Evolutionary conservation across 371 early-diverging fungal genomes (phyloP).

Genomic region (Coemansia sp.): DNA sequence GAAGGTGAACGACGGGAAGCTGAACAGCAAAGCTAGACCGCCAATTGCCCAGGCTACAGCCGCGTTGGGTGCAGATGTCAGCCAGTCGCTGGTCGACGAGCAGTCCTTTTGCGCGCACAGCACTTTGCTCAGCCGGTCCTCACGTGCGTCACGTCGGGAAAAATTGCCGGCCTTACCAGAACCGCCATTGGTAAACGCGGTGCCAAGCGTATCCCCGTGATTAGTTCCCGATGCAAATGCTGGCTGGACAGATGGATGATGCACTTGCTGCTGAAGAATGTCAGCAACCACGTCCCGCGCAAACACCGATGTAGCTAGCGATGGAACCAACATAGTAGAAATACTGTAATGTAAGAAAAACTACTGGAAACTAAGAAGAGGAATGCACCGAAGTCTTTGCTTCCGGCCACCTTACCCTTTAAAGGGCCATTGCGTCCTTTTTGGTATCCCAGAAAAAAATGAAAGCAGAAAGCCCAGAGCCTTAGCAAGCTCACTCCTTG

Average conservation of each 20-base stretch:
- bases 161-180: neutral
- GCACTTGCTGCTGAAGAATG: too few species aligned
- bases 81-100: conserved; percentile 16
- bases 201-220: neutral
- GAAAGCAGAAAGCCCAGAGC: neutral
- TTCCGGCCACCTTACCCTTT: too few species aligned
- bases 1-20: neutral
- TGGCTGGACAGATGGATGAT: too few species aligned
- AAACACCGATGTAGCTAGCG: too few species aligned
- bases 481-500: neutral
- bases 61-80: conserved; percentile 5
- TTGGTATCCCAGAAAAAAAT: neutral
- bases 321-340: too few species aligned
- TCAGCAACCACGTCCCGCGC: too few species aligned
- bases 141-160: neutral
- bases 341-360: too few species aligned
- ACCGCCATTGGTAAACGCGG: neutral
- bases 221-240: neutral
- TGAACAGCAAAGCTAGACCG: neutral
- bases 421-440: too few species aligned
- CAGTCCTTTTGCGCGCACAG: neutral
- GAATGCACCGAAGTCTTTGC: too few species aligned
- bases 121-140: neutral
- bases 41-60: conserved; percentile 13
- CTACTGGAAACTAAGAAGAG: too few species aligned